Evolutionary conservation across 805 yeast genomes (phyloP), one percentile per base, ranked within the genome.

Genomic region (Myxozyma udenii): DNA sequence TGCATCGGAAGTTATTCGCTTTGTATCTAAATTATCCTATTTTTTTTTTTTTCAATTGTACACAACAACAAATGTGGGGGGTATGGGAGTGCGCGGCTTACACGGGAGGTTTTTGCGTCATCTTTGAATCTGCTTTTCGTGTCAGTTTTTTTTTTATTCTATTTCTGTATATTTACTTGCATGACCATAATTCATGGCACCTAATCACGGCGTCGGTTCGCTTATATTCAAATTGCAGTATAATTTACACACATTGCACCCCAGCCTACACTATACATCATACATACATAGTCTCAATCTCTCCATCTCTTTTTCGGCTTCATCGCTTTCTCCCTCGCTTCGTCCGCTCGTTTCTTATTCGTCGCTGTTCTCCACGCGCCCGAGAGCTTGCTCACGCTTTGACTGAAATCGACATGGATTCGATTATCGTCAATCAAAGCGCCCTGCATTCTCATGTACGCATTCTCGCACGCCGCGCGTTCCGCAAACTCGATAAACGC

Each of bases 341-440:
- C 54, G 9, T 22, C 18, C 30, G 46, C 47, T 22, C 58, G 33
- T 33, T 48, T 48, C 9, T 23, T 45, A 32, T 55, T 55, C 11
- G 55, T 45, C 22, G 32, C 36, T 6, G 22, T 36, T 7, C 60
- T 40, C 60, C 60, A 55, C 18, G 23, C 14, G 32, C 48, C 18
- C 35, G 48, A 40, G 28, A 55, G 81, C 76, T 11, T 68, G 38
- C 55, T 44, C 23, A 61, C 74, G 64, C 81, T 75, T 62, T 83
- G 89, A 53, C 83, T 76, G 69, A 83, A 83, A 64, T 83, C 88
- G 39, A 83, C 85, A 53, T 79, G 79, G 21, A 84, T 76, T 48
- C 84, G 70, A 38, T 77, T 64, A 50, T 83, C 88, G 62, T 83
- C 89, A 35, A 83, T 80, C 41, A 82, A 61, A 2, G 79, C 83